Base-by-base conservation (phyloP, 495 filamentous ascomycete species). In the Polyplosphaeria fusca region DNA sequence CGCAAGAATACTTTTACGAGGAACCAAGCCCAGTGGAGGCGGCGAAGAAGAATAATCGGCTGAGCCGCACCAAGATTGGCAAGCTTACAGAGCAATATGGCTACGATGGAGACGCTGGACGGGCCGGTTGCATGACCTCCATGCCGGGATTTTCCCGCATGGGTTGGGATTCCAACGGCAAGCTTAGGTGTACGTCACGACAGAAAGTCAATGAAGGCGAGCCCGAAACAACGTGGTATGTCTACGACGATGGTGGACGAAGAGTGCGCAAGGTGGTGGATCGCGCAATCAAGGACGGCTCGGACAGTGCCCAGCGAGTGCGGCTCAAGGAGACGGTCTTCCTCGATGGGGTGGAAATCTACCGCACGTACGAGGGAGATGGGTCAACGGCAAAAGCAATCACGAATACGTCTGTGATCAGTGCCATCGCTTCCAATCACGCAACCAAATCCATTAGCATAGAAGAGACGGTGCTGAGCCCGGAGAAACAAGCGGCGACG, bases 241-340 rank as follows among this genome's bases (percentile, higher is more conserved):
- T 50, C 14, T 50, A 50, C 32, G 19, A 50, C 22, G 12, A 50
- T 42, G 47, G 11, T 5, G 47, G 47, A 5, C n/a, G 5, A 4
- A 5, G 47, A 5, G 47, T 50, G 11, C 47, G 47, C 14, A 50
- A 50, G 22, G 28, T 50, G 5, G 22, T n/a, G 7, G 47, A 38
- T 13, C 24, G 47, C 7, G 11, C 47, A 12, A 5, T n/a, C 5
- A 5, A 24, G 7, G 12, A 19, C 11, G 47, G 18, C n/a, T n/a
- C n/a, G n/a, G n/a, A n/a, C n/a, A n/a, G n/a, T n/a, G n/a, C n/a
- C n/a, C n/a, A n/a, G n/a, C n/a, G n/a, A n/a, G n/a, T n/a, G n/a
- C n/a, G n/a, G n/a, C n/a, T n/a, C n/a, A 59, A 60, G 25, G 69
- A 69, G 39, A 19, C 52, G 1, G 23, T 59, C 2, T 71, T 71